Conservation (phyloP, 2,329 filamentous ascomycete genomes). For the Trichoderma sp. region DNA sequence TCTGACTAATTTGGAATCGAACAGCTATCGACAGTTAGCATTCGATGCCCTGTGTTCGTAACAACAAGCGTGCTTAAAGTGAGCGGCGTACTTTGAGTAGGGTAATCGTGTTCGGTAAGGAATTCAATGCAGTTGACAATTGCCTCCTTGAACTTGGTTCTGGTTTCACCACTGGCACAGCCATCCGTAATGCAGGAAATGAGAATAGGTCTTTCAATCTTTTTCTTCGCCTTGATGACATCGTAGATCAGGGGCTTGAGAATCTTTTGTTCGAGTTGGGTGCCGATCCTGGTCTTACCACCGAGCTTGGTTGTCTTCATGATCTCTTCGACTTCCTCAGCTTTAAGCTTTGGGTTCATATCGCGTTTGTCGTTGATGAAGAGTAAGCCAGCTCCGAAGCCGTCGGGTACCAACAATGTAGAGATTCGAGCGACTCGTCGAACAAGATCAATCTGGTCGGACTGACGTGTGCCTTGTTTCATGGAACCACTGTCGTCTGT, state of each 20-base stretch:
- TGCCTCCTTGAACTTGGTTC: background rate
- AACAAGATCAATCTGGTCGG: constrained; percentile 5
- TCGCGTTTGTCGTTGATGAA: constrained; percentile 3
- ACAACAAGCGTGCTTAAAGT: background rate
- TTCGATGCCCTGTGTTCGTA: background rate
- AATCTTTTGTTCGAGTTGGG: constrained; percentile 5
- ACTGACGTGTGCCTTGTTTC: background rate
- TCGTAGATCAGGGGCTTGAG: constrained; percentile 15
- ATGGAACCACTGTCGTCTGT: constrained; percentile 19
- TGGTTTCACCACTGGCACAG: background rate
- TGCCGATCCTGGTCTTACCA: constrained; percentile 11
- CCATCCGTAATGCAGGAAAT: constrained; percentile 18
- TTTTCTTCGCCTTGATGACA: background rate
- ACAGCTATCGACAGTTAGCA: background rate
- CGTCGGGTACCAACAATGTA: constrained; percentile 2
- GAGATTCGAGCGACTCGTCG: constrained; percentile 2
- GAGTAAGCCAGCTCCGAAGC: constrained; percentile 1
- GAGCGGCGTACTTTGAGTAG: background rate
- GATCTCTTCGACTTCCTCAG: background rate
- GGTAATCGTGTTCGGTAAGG: background rate
- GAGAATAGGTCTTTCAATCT: background rate
- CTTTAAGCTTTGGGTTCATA: background rate
- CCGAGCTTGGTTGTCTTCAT: background rate
- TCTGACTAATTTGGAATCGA: constrained; percentile 15
- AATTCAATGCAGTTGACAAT: background rate